Evolutionary conservation across 768 basidiomycete species (phyloP).

Genomic region (Lepiota subincarnata): DNA sequence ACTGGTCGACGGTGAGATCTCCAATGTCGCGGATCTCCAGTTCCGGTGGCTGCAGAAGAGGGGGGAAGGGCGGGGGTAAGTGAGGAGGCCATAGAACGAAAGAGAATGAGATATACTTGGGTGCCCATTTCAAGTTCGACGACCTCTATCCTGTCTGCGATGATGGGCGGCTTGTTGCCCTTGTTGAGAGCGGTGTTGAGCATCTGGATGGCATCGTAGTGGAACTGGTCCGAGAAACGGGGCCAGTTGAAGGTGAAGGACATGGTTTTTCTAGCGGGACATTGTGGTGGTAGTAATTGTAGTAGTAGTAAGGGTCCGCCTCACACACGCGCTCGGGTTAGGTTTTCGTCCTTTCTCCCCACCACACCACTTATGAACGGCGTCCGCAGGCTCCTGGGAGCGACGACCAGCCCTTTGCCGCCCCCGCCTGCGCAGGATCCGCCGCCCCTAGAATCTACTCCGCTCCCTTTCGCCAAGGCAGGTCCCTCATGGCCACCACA

Average conservation of each 20-base stretch:
- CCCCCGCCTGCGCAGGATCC: constrained; percentile 24
- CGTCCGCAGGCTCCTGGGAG: constrained; percentile 60
- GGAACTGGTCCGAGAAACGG: constrained; percentile 93
- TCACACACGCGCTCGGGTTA: constrained; percentile 15
- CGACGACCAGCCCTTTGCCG: constrained; percentile 26
- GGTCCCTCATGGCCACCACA: constrained; percentile 45
- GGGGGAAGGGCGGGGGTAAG: constrained; percentile 3
- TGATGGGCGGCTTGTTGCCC: constrained; percentile 95
- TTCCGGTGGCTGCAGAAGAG: constrained; percentile 74
- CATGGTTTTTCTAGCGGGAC: constrained; percentile 36
- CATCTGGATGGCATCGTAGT: constrained; percentile 94
- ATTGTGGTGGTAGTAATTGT: constrained; percentile 5
- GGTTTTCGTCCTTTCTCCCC: constrained; percentile 15
- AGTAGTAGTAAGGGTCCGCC: not conserved
- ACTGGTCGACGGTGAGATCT: constrained; percentile 92
- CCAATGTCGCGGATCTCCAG: constrained; percentile 97
- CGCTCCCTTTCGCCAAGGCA: constrained; percentile 10
- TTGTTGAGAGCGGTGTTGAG: constrained; percentile 96
- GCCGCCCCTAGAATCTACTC: constrained; percentile 22
- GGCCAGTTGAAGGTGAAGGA: constrained; percentile 96
- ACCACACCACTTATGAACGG: constrained; percentile 52
- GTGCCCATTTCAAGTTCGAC: constrained; percentile 99
- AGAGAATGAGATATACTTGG: constrained; percentile 48
- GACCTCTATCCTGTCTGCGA: constrained; percentile 96
- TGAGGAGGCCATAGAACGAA: constrained; percentile 16